Evolutionary conservation across 2,329 filamentous ascomycete genomes (phyloP), one percentile per base, ranked within the genome.

Genomic region (Diaporthe velutina): DNA sequence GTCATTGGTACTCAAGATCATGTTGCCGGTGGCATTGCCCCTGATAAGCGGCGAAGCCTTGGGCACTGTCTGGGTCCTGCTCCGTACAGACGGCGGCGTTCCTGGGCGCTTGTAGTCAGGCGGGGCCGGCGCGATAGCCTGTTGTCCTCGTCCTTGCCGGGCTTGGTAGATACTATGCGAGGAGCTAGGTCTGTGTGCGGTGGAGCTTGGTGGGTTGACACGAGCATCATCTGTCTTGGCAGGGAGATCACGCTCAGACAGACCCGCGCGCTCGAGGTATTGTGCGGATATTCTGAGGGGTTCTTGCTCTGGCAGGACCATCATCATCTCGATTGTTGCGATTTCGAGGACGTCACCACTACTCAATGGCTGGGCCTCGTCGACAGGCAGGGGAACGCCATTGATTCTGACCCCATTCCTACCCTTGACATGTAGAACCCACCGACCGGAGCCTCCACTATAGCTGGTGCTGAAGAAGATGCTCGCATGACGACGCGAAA

Each of bases 241-340:
- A 1, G 79, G 76, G 19, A 78, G 76, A 67, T 83, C 81, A 2
- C 78, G 48, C 64, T 79, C 80, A 64, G 84, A 82, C 42, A 92
- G 85, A 35, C 91, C 89, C 42, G 93, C 92, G 60, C 94, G 91
- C 78, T 94, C 90, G 22, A 94, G 89, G 80, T 93, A 95, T 79
- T 86, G 90, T 30, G 89, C 89, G 80, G 94, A 90, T 75, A 97
- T 92, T 61, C 90, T 88, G 35, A 95, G 88, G 33, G 91, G 90
- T 73, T 86, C 87, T 60, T 91, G 88, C 78, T 94, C 93, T 0
- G 97, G 96, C n/a, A 98, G 90, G 64, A 98, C 95, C 83, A 99
- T 99, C 88, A 98, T 96, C 97, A 99, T 99, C 86, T 99, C 96
- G 1, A 97, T 94, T 71, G 94, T 94, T 79, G 93, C 94, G 80